Evolutionary conservation across 2,329 filamentous ascomycete genomes (phyloP), one percentile per base, ranked within the genome.

Genomic region (Sarocladium brachiariae): DNA sequence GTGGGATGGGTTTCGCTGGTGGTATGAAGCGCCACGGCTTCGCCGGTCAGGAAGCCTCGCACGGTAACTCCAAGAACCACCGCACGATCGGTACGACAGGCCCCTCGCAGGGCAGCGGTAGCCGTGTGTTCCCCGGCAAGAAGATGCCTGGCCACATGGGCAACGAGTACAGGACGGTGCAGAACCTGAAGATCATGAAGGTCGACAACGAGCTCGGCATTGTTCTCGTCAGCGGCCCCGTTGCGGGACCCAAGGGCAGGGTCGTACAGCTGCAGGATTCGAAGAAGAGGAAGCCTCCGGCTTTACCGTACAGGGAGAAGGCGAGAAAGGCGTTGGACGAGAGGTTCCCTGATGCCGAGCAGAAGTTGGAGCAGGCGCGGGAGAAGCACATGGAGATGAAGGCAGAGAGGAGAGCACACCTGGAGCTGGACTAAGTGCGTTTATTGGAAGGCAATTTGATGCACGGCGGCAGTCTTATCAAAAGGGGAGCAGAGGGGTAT

Each of bases 91-190:
- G 93, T 76, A 92, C 89, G 30, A 79, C 86, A 7, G 93, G 93
- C 66, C 89, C 87, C 53, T 87, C 86, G 59, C 93, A 99, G 70
- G 93, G 93, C 57, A 84, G 87, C 65, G 93, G 93, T 71, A 95
- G 89, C 55, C 83, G 93, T 70, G 92, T 99, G 21, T 74, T 90
- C 64, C 93, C 93, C 0, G 93, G 93, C 54, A 99, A 99, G 81
- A 93, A 90, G 73, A 99, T 99, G 93, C 83, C 93, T 3, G 93
- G 93, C 51, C 83, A 89, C 53, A 97, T 99, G 93, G 93, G 93
- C 56, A 87, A 86, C 57, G 80, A 95, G 68, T 83, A 81, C 58
- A 87, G 90, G 51, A 99, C 93, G 45, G 78, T 93, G 52, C 91
- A 96, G 77, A 96, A 95, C 70, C 73, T 97, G 59, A 87, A 86